Conservation (phyloP, 2,329 filamentous ascomycete genomes). For the Cladobotryum protrusum region DNA sequence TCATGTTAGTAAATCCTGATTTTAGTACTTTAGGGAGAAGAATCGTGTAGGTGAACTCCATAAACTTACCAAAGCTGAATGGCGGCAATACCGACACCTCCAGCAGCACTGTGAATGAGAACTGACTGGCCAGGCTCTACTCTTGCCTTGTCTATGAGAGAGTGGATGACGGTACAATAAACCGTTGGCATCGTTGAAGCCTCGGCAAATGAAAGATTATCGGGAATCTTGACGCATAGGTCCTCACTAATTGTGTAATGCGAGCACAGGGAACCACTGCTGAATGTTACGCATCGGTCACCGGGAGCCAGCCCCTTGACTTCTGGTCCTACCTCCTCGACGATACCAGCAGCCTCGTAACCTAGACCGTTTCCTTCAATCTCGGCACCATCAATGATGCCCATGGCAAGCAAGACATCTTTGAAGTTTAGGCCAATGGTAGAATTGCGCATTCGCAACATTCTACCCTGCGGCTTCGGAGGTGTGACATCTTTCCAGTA, state of each 20-base stretch:
- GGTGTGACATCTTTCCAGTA: no score
- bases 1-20: neutral
- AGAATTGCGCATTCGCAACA: neutral
- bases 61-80: conserved; percentile 18
- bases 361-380: conserved; percentile 9
- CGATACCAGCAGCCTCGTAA: conserved; percentile 23
- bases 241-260: neutral
- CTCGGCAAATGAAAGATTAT: neutral
- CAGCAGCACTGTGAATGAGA: conserved; percentile 29
- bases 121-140: conserved; percentile 24
- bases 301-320: conserved; percentile 5
- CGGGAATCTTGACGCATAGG: conserved; percentile 1
- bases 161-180: conserved; percentile 27
- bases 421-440: conserved; percentile 30
- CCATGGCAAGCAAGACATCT: conserved; percentile 31
- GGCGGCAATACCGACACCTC: conserved; percentile 29
- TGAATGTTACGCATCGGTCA: neutral
- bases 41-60: no score
- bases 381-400: conserved; percentile 14
- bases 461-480: neutral
- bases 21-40: no score
- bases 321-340: conserved; percentile 20
- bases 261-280: neutral
- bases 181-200: conserved; percentile 10
- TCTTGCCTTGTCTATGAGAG: conserved; percentile 22